These are phyloP conservation scores for Pyrus hybrid DNA, from an alignment of 331 rosid species.

Conservation along the genomic window DNA sequence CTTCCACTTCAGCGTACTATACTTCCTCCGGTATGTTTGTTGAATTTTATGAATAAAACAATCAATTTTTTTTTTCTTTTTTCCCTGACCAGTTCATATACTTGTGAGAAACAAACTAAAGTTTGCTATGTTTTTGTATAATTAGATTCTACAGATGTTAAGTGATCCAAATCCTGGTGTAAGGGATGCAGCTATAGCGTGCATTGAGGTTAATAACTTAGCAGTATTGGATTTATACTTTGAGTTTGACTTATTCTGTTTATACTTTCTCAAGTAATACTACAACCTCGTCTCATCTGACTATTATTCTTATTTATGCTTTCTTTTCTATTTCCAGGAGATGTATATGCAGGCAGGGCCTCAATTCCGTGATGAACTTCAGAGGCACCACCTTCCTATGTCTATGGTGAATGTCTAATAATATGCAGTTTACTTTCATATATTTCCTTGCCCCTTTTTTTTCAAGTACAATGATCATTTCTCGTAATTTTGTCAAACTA, in stretches of 20 bases:
- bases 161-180: constrained; percentile 90
- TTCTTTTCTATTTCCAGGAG: constrained; percentile 46
- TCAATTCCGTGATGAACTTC: constrained; percentile 96
- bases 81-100: background rate
- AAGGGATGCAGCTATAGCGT: constrained; percentile 91
- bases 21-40: constrained; percentile 73
- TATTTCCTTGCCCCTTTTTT: background rate
- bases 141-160: constrained; percentile 87
- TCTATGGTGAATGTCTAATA: constrained; percentile 51
- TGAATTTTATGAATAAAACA: constrained; percentile 6
- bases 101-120: constrained; percentile 13
- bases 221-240: constrained; percentile 10
- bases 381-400: constrained; percentile 82
- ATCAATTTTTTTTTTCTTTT: background rate
- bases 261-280: background rate
- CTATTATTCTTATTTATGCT: constrained; percentile 3
- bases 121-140: constrained; percentile 4
- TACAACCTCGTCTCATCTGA: background rate
- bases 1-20: constrained; percentile 93
- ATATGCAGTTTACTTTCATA: background rate
- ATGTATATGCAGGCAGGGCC: constrained; percentile 95
- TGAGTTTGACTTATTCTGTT: background rate
- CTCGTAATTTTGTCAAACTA: background rate
- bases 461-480: background rate
- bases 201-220: constrained; percentile 71